These are phyloP conservation scores for Medakamo hakoo DNA, from an alignment of 139 green algal species.

Conservation along the genomic window DNA sequence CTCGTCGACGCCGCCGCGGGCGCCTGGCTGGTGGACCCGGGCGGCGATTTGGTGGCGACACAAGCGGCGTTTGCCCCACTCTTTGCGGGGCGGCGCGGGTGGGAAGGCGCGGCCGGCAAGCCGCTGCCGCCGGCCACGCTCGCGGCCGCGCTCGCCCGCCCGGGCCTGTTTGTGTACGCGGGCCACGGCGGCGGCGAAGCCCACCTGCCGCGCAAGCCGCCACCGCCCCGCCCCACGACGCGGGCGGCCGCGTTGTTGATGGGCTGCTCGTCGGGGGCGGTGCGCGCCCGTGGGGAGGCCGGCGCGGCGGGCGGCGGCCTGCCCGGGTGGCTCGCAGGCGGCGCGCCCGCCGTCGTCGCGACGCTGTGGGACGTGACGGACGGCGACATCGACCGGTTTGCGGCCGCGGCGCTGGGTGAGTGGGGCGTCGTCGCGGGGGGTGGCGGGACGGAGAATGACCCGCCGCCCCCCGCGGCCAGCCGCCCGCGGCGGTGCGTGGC, in stretches of 20 bases:
- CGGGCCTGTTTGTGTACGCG: conserved; percentile 75
- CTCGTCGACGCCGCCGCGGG: conserved; percentile 16
- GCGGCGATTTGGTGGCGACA: conserved; percentile 58
- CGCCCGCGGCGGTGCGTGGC: conserved; percentile 7
- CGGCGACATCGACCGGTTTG: conserved; percentile 83
- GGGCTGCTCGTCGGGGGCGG: conserved; percentile 76
- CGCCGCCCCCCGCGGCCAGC: background rate
- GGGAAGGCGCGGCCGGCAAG: conserved; percentile 42
- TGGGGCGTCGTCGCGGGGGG: conserved; percentile 27
- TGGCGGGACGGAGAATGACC: background rate
- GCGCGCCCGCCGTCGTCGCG: conserved; percentile 47
- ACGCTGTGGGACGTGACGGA: conserved; percentile 97
- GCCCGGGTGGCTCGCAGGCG: conserved; percentile 27
- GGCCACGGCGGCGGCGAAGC: conserved; percentile 78
- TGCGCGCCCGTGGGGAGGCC: conserved; percentile 13
- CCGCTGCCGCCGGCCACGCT: conserved; percentile 21
- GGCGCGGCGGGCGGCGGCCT: too few relatives aligned
- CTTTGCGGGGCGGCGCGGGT: conserved; percentile 38
- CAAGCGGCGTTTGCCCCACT: conserved; percentile 57
- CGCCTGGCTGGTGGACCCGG: conserved; percentile 79
- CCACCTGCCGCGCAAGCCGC: conserved; percentile 35
- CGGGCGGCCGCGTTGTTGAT: conserved; percentile 56
- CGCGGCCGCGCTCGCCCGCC: conserved; percentile 27
- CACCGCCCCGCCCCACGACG: conserved; percentile 43
- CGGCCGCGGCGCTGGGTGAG: conserved; percentile 28